A percentile compares a stretch with the other conserved stretches of the same genome.
These are phyloP conservation scores for Conringia planisiliqua DNA, from an alignment of 345 rosid genomes.

Conservation along the genomic window DNA sequence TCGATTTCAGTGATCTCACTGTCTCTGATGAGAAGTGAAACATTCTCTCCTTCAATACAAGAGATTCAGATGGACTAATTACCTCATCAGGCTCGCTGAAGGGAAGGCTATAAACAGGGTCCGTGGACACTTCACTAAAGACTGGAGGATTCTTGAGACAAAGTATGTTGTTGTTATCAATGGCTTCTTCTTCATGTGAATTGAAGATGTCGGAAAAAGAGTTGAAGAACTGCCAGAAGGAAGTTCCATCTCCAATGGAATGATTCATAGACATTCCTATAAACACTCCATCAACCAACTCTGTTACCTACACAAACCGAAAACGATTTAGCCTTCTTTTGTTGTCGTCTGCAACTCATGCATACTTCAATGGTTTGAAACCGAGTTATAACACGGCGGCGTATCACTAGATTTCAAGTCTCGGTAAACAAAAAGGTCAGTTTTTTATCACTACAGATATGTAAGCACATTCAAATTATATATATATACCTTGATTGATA, in stretches of 20 bases:
- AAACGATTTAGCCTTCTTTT: too few species aligned
- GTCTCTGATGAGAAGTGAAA: constrained; percentile 63
- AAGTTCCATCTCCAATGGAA: constrained; percentile 56
- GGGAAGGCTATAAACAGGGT: constrained; percentile 44
- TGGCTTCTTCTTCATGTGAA: constrained; percentile 27
- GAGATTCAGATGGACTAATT: constrained; percentile 32
- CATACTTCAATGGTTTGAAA: too few species aligned
- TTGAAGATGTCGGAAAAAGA: constrained; percentile 61
- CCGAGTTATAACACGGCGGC: too few species aligned
- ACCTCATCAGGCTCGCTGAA: constrained; percentile 35
- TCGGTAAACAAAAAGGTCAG: too few species aligned
- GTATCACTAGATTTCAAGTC: too few species aligned
- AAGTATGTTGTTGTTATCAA: neutral
- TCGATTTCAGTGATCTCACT: constrained; percentile 44
- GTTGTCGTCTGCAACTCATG: too few species aligned
- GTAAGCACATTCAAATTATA: too few species aligned
- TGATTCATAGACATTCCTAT: constrained; percentile 70
- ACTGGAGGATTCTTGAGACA: constrained; percentile 49
- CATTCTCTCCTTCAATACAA: constrained; percentile 45
- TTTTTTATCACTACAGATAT: too few species aligned
- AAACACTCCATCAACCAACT: constrained; percentile 64
- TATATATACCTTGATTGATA: constrained; percentile 45
- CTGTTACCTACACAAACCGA: constrained; percentile 37
- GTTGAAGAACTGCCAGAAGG: constrained; percentile 72
- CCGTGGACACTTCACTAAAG: constrained; percentile 35